Conservation (phyloP, 2,329 filamentous ascomycete species). For the Cercospora beticola region DNA sequence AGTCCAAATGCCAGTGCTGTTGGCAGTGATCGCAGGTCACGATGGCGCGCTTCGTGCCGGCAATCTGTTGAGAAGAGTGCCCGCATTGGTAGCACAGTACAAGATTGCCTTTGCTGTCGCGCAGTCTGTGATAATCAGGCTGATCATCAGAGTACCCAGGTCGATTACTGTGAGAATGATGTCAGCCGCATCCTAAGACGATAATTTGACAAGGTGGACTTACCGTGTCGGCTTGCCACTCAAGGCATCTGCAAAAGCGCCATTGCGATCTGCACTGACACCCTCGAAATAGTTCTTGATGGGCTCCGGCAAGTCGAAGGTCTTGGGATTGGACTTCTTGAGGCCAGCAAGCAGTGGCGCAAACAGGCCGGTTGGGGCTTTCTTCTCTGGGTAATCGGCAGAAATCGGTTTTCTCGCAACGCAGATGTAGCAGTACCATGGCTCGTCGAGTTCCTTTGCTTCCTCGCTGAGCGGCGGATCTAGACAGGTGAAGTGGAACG, state of each 20-base stretch:
- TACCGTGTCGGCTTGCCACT: conserved; percentile 57
- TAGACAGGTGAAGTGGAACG: conserved; percentile 87
- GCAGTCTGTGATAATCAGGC: conserved; percentile 40
- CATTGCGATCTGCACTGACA: conserved; percentile 71
- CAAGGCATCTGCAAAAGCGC: conserved; percentile 74
- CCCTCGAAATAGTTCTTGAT: conserved; percentile 77
- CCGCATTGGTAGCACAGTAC: conserved; percentile 79
- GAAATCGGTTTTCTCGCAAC: conserved; percentile 43
- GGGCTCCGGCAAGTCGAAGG: conserved; percentile 61
- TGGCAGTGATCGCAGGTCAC: conserved; percentile 83
- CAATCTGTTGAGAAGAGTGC: conserved; percentile 51
- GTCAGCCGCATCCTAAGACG: neutral
- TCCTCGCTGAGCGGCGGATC: conserved; percentile 68
- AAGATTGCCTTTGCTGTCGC: conserved; percentile 69
- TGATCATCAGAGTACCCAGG: conserved; percentile 48
- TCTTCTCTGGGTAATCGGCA: conserved; percentile 35
- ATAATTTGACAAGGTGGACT: conserved; percentile 35
- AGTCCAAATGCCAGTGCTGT: conserved; percentile 88
- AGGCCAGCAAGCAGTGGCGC: conserved; percentile 59
- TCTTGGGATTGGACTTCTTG: conserved; percentile 38
- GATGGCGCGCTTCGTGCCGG: conserved; percentile 64
- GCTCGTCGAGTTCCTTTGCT: conserved; percentile 56
- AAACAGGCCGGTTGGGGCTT: conserved; percentile 56
- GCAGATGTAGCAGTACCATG: conserved; percentile 82
- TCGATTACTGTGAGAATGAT: conserved; percentile 24